Conservation (phyloP, 2,329 filamentous ascomycete genomes). For the Bisporella sp. region DNA sequence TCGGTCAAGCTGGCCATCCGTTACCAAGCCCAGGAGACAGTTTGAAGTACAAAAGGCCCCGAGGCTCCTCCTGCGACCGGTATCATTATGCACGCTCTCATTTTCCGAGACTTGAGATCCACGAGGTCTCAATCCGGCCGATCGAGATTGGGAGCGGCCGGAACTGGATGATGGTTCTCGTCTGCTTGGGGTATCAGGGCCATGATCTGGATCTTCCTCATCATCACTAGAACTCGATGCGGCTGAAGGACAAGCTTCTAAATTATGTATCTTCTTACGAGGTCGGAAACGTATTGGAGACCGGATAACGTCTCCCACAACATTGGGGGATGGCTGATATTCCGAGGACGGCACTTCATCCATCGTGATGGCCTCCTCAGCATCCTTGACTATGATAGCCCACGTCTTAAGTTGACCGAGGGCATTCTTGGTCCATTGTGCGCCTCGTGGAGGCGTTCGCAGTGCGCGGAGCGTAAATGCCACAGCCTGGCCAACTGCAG, state of each 20-base stretch:
- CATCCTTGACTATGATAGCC: background rate
- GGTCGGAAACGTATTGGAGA: background rate
- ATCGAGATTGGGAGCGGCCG: no score
- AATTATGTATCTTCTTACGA: no score
- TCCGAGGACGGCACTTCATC: background rate
- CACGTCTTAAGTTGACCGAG: background rate
- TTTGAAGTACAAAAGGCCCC: background rate
- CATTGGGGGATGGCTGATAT: background rate
- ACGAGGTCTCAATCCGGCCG: no score
- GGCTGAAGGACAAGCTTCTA: no score
- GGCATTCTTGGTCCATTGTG: background rate
- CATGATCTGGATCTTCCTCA: no score
- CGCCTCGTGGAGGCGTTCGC: background rate
- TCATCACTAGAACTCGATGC: no score
- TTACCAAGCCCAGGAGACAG: background rate
- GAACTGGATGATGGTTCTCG: no score
- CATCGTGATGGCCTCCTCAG: background rate
- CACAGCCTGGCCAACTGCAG: background rate
- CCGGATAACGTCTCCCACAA: background rate
- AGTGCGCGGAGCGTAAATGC: constrained; percentile 1
- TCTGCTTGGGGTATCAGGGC: no score
- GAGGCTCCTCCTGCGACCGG: background rate
- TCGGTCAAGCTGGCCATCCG: background rate
- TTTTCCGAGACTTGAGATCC: no score
- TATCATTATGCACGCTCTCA: background rate